Percentiles rank a stretch among this genome's conserved stretches.
phyloP scores from a whole-genome alignment of 2,329 filamentous ascomycete genomes.

The Alternaria panax region DNA sequence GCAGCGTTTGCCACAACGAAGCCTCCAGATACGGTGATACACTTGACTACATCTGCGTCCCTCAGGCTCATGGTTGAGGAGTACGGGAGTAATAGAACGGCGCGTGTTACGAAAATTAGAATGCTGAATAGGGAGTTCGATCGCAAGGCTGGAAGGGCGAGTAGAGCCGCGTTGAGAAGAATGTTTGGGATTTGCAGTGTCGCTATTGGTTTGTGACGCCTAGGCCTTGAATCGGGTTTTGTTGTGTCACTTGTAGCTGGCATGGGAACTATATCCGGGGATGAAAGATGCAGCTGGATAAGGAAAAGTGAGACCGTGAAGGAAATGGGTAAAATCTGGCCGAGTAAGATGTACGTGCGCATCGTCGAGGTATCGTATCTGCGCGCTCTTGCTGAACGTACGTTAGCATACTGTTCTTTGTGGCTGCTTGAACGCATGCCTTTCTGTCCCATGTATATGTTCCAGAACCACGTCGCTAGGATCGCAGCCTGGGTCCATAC shows the following conservation, averaged over 20 bases:
- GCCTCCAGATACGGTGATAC: constrained; percentile 33
- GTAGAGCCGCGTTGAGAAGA: constrained; percentile 33
- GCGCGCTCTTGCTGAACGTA: constrained; percentile 21
- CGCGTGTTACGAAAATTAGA: constrained; percentile 27
- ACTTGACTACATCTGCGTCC: constrained; percentile 27
- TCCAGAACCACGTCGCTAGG: constrained; percentile 42
- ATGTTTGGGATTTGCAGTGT: constrained; percentile 36
- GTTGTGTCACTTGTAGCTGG: neutral
- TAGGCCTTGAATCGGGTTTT: neutral
- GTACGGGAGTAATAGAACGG: constrained; percentile 35
- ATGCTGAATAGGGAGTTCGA: constrained; percentile 26
- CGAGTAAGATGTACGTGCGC: constrained; percentile 36
- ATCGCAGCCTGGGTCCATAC: constrained; percentile 38
- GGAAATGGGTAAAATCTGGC: constrained; percentile 40
- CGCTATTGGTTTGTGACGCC: constrained; percentile 20
- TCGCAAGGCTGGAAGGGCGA: constrained; percentile 29
- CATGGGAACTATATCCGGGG: constrained; percentile 18
- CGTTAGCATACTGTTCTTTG: neutral
- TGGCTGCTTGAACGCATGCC: constrained; percentile 14
- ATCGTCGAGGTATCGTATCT: constrained; percentile 17
- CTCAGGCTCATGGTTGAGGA: constrained; percentile 23
- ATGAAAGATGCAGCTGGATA: constrained; percentile 34
- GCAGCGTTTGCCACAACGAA: constrained; percentile 35
- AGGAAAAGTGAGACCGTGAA: constrained; percentile 39
- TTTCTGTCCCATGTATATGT: constrained; percentile 38